These are phyloP conservation scores for Cryphonectria naterciae DNA, from an alignment of 2,329 filamentous ascomycete genomes.

Conservation along the genomic window DNA sequence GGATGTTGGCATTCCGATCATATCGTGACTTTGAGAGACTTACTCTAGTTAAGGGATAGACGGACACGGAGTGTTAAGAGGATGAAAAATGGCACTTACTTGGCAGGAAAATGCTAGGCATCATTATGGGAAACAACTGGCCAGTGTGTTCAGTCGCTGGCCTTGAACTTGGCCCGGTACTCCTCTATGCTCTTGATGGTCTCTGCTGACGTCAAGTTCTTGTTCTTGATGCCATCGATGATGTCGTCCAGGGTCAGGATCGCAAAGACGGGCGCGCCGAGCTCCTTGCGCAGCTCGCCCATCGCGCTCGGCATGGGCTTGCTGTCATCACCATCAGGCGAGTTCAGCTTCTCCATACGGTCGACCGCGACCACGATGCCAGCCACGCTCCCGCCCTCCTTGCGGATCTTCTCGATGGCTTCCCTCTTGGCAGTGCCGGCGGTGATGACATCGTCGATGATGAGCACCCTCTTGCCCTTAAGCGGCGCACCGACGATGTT, in stretches of 20 bases:
- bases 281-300: slow-evolving; percentile 82
- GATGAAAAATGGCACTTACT: slow-evolving; percentile 25
- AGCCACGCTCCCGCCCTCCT: slow-evolving; percentile 81
- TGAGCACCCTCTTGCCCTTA: slow-evolving; percentile 82
- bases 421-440: slow-evolving; percentile 93
- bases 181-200: slow-evolving; percentile 71
- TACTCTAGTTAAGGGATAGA: slow-evolving; percentile 29
- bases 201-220: slow-evolving; percentile 62
- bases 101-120: slow-evolving; percentile 20
- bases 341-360: slow-evolving; percentile 79
- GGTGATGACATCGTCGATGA: slow-evolving; percentile 96
- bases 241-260: slow-evolving; percentile 87
- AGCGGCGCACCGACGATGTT: slow-evolving; percentile 87
- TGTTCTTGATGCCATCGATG: slow-evolving; percentile 67
- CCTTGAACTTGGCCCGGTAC: slow-evolving; percentile 70
- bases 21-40: slow-evolving; percentile 19
- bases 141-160: slow-evolving; percentile 51
- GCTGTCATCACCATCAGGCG: slow-evolving; percentile 66
- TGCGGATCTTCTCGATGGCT: slow-evolving; percentile 85
- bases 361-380: slow-evolving; percentile 90
- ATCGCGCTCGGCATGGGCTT: slow-evolving; percentile 78
- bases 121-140: not conserved
- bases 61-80: slow-evolving; percentile 20
- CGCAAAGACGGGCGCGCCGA: slow-evolving; percentile 78
- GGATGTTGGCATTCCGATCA: slow-evolving; percentile 25